phyloP scores from a whole-genome alignment of 306 rosid genomes.

The Quercus alba region DNA sequence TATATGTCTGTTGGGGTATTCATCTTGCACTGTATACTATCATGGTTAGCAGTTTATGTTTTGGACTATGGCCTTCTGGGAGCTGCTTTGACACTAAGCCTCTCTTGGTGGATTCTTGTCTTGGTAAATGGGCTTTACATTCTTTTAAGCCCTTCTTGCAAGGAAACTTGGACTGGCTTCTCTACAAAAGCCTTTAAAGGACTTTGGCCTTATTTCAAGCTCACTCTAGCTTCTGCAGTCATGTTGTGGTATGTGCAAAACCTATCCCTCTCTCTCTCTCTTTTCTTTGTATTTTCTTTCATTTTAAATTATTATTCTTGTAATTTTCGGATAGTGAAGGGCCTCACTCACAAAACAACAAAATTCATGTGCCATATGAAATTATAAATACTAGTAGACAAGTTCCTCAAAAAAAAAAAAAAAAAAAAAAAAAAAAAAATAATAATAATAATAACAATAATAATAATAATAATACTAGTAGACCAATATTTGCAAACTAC shows the following conservation, averaged over 20 bases:
- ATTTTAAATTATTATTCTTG: not conserved
- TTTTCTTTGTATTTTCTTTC: not conserved
- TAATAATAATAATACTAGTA: too few species aligned
- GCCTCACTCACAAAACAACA: too few species aligned
- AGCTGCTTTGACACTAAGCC: conserved; percentile 62
- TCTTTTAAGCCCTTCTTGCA: conserved; percentile 57
- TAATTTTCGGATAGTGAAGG: not conserved
- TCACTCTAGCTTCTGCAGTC: conserved; percentile 63
- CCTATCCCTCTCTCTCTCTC: not conserved
- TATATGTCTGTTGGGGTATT: conserved; percentile 59
- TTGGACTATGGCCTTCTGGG: conserved; percentile 51
- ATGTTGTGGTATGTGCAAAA: conserved; percentile 52
- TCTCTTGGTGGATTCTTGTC: conserved; percentile 72
- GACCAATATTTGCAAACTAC: too few species aligned
- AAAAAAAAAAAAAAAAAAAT: too few species aligned
- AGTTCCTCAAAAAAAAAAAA: too few species aligned
- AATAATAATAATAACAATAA: too few species aligned
- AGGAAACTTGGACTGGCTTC: conserved; percentile 81
- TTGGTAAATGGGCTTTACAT: conserved; percentile 55
- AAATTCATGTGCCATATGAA: too few species aligned
- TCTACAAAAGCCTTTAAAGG: conserved; percentile 45
- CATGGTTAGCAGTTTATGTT: conserved; percentile 56
- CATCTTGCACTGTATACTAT: conserved; percentile 49
- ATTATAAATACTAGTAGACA: too few species aligned
- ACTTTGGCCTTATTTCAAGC: conserved; percentile 75